These are phyloP conservation scores for Colletotrichum brevisporum DNA, from an alignment of 2,329 filamentous ascomycete genomes.

Conservation along the genomic window DNA sequence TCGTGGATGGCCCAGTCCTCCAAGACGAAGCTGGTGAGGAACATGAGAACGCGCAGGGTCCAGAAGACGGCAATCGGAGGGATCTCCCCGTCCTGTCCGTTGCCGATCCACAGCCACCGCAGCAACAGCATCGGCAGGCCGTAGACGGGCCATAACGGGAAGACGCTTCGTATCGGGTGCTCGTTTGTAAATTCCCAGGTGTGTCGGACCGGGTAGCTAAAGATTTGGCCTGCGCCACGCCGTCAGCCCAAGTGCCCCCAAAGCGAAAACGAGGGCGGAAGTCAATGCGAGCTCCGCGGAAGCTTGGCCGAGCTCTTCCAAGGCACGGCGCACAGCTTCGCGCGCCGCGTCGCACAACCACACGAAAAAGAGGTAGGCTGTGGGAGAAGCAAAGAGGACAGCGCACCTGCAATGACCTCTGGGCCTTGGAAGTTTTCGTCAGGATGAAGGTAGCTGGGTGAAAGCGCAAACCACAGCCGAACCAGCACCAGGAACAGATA, in stretches of 20 bases:
- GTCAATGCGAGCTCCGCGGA: slow-evolving; percentile 24
- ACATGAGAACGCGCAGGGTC: slow-evolving; percentile 90
- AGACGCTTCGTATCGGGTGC: slow-evolving; percentile 92
- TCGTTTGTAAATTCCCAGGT: slow-evolving; percentile 97
- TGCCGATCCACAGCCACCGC: slow-evolving; percentile 92
- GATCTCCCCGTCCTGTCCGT: slow-evolving; percentile 81
- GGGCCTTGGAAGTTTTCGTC: slow-evolving; percentile 99
- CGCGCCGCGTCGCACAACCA: slow-evolving; percentile 10
- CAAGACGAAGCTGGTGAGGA: slow-evolving; percentile 93
- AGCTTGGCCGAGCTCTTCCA: slow-evolving; percentile 29
- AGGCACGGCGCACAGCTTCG: slow-evolving; percentile 8
- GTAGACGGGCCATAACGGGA: slow-evolving; percentile 96
- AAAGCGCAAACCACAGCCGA: slow-evolving; percentile 93
- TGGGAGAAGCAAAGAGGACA: neutral
- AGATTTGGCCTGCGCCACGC: slow-evolving; percentile 80
- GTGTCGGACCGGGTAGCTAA: slow-evolving; percentile 87
- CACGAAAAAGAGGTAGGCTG: neutral
- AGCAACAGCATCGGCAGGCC: slow-evolving; percentile 93
- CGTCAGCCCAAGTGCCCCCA: slow-evolving; percentile 35
- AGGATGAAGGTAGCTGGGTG: slow-evolving; percentile 95
- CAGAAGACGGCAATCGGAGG: slow-evolving; percentile 92
- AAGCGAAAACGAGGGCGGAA: slow-evolving; percentile 37
- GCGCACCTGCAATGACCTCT: slow-evolving; percentile 91
- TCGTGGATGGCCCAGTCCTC: slow-evolving; percentile 99
- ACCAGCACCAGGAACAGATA: slow-evolving; percentile 89